Conservation (phyloP, 2,329 filamentous ascomycete species). For the Diaporthe sp. region DNA sequence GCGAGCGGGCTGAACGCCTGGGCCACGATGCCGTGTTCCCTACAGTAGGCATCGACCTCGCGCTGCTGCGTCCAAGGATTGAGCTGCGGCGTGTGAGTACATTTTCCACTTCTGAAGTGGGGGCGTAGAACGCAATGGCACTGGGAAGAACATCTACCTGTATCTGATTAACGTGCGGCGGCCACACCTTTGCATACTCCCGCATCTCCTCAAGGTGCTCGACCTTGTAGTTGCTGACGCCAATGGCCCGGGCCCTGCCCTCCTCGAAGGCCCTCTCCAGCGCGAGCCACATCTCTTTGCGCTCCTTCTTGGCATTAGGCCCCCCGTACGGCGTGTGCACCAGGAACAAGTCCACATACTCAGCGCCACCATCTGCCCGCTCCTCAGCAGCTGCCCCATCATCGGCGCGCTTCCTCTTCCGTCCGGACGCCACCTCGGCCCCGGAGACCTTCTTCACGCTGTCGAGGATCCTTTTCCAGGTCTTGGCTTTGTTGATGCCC, state of each 20-base stretch:
- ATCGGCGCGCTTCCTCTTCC: neutral
- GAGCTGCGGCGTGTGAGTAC: conserved; percentile 52
- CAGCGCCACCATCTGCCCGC: neutral
- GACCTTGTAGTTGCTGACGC: conserved; percentile 32
- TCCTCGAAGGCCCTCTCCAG: conserved; percentile 28
- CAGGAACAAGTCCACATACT: conserved; percentile 34
- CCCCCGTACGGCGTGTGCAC: conserved; percentile 32
- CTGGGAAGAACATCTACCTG: neutral
- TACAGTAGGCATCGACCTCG: conserved; percentile 69
- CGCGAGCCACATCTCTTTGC: conserved; percentile 33
- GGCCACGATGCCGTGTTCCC: conserved; percentile 63
- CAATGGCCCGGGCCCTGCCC: conserved; percentile 15
- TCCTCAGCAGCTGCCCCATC: neutral
- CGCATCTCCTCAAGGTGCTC: conserved; percentile 34
- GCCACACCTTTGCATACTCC: conserved; percentile 28
- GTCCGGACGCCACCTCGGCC: neutral
- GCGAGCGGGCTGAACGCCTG: conserved; percentile 69
- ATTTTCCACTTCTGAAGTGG: too few species aligned
- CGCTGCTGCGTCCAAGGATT: conserved; percentile 78
- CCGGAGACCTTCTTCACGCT: conserved; percentile 19
- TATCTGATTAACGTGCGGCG: conserved; percentile 36
- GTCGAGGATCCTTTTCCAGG: conserved; percentile 7
- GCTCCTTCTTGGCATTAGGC: neutral
- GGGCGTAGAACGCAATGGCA: neutral
- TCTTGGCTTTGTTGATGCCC: conserved; percentile 12